Percentiles rank a stretch among this genome's conserved stretches.
These are phyloP conservation scores for Rutstroemia sydowiana DNA, from an alignment of 2,329 filamentous ascomycete species.

Conservation along the genomic window DNA sequence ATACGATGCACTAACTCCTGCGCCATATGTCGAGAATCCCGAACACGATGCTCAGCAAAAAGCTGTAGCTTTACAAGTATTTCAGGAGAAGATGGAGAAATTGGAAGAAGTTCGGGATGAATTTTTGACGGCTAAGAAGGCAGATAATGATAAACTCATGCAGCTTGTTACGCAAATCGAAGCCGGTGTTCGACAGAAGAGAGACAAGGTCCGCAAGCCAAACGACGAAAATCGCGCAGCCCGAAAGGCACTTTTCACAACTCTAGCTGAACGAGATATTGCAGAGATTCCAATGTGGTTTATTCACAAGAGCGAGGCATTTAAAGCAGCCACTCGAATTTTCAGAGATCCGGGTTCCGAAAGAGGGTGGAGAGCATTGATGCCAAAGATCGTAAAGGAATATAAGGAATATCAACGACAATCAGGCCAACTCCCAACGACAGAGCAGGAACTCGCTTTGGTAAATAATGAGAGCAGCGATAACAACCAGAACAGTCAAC, in stretches of 20 bases:
- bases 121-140: conserved; percentile 24
- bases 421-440: background rate
- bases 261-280: conserved; percentile 23
- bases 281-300: conserved; percentile 23
- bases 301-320: conserved; percentile 19
- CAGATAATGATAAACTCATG: conserved; percentile 24
- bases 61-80: conserved; percentile 16
- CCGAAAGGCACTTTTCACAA: conserved; percentile 23
- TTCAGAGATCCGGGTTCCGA: conserved; percentile 27
- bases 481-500: background rate
- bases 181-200: conserved; percentile 17
- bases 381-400: conserved; percentile 27
- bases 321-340: conserved; percentile 27
- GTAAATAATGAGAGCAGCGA: background rate
- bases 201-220: conserved; percentile 19
- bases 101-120: conserved; percentile 19
- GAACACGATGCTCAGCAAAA: conserved; percentile 21
- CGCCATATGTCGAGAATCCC: conserved; percentile 21
- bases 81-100: conserved; percentile 18
- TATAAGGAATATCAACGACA: conserved; percentile 11
- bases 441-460: too few relatives aligned
- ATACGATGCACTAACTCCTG: conserved; percentile 24
- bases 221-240: conserved; percentile 22
- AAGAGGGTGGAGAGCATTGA: conserved; percentile 27
- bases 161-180: conserved; percentile 25